Evolutionary conservation across 1,139 yeast species (phyloP).

Genomic region (Arxiozyma heterogenica): DNA sequence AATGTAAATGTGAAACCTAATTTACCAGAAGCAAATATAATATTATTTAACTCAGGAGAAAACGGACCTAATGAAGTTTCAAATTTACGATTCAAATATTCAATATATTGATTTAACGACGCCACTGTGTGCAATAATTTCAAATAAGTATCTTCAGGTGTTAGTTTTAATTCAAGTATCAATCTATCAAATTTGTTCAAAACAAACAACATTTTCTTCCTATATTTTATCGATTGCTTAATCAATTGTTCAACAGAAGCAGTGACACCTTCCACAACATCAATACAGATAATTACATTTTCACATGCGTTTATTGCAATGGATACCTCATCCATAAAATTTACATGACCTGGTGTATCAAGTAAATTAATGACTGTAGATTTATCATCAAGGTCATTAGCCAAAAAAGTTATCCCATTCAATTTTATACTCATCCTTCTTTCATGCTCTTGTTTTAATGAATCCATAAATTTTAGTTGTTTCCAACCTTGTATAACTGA

Average conservation of each 20-base stretch:
- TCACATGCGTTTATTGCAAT: slow-evolving; percentile 55
- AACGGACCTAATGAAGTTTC: slow-evolving; percentile 32
- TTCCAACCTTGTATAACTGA: slow-evolving; percentile 30
- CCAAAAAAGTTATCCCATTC: slow-evolving; percentile 52
- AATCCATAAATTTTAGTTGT: slow-evolving; percentile 49
- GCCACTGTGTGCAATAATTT: slow-evolving; percentile 58
- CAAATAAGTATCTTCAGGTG: slow-evolving; percentile 63
- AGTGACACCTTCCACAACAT: slow-evolving; percentile 74
- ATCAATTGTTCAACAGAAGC: slow-evolving; percentile 22
- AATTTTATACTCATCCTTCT: slow-evolving; percentile 64
- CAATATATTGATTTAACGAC: slow-evolving; percentile 45
- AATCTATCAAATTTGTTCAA: slow-evolving; percentile 81
- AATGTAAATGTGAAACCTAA: slow-evolving; percentile 59
- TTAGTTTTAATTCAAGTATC: slow-evolving; percentile 64
- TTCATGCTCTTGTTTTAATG: slow-evolving; percentile 56
- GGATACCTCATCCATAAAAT: slow-evolving; percentile 67
- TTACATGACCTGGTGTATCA: slow-evolving; percentile 89
- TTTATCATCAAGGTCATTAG: slow-evolving; percentile 47
- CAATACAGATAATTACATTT: slow-evolving; percentile 63
- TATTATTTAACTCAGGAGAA: slow-evolving; percentile 60
- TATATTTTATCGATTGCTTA: slow-evolving; percentile 14
- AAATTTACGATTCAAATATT: not conserved
- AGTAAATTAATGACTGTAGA: slow-evolving; percentile 55
- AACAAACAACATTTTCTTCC: slow-evolving; percentile 49
- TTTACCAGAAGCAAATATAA: slow-evolving; percentile 63